Evolutionary conservation across 2,329 filamentous ascomycete species (phyloP), one percentile per base, ranked within the genome.

Genomic region (Cadophora sp.): DNA sequence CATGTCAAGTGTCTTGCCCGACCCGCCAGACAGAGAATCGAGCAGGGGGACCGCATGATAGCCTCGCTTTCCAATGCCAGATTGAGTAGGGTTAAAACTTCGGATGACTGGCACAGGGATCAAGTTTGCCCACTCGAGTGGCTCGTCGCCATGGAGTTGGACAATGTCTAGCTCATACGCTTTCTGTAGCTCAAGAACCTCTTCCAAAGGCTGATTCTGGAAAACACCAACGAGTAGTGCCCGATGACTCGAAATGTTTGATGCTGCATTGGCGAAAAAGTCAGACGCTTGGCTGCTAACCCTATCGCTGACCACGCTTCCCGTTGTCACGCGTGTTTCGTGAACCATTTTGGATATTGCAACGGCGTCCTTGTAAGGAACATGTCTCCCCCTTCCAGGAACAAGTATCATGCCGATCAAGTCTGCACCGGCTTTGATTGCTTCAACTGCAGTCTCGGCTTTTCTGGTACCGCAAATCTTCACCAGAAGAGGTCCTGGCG

Each of bases 381-480:
- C 92, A 73, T 87, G 92, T 63, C 96, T 90, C 76, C 91, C 94
- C 20, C 92, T 87, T 6, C 92, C 90, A 41, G 92, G 88, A 7
- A 96, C 96, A 14, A 97, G 83, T 66, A 97, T 97, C 74, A 99
- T 97, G 69, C 96, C 96, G 61, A 99, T 88, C 72, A 97, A 83
- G 79, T 99, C 94, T 39, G 96, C 96, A 30, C 94, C 94, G 47
- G 93, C 90, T 76, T 94, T 89, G 56, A 96, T 88, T 18, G 96
- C 96, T 69, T 89, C 87, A 64, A 87, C 83, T 6, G 96, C 96
- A 18, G 90, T 93, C 76, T 96, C 93, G 11, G 89, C 85, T 67
- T 88, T 93, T 66, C 95, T 87, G 9, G 94, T 98, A 6, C 96
- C 96, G 78, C 96, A 99, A 27, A 99, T 97, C 81, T 99, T 99